Conservation (phyloP, 306 rosid species). For the Sphenostylis stenocarpa region DNA sequence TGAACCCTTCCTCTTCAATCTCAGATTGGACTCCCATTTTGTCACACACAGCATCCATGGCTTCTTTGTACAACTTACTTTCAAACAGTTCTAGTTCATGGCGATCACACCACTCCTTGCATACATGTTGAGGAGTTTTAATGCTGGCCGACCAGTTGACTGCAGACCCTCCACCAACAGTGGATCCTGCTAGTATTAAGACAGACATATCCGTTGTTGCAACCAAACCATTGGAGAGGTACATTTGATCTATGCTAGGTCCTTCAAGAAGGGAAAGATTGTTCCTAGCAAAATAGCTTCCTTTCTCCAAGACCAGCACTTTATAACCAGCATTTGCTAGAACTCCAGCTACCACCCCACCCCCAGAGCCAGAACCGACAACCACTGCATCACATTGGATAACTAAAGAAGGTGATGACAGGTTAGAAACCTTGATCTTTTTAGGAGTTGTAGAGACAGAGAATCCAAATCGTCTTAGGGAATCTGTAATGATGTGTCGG, state of each 20-base stretch:
- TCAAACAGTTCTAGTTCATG: slow-evolving; percentile 58
- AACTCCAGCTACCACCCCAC: slow-evolving; percentile 85
- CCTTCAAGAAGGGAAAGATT: slow-evolving; percentile 82
- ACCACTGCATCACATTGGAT: slow-evolving; percentile 74
- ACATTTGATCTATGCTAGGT: slow-evolving; percentile 68
- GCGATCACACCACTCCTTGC: slow-evolving; percentile 60
- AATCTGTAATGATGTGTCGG: slow-evolving; percentile 29
- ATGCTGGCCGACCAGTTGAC: slow-evolving; percentile 77
- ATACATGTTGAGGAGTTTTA: slow-evolving; percentile 59
- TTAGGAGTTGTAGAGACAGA: slow-evolving; percentile 30
- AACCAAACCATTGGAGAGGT: slow-evolving; percentile 54
- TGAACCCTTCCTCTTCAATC: slow-evolving; percentile 65
- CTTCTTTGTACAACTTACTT: slow-evolving; percentile 60
- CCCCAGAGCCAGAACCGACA: slow-evolving; percentile 89
- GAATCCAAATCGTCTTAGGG: slow-evolving; percentile 51
- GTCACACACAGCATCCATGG: slow-evolving; percentile 61
- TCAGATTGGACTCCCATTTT: slow-evolving; percentile 79
- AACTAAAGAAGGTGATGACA: slow-evolving; percentile 52
- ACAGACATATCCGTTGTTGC: slow-evolving; percentile 59
- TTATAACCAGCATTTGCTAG: slow-evolving; percentile 68
- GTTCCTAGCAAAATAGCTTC: slow-evolving; percentile 66
- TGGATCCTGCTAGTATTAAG: slow-evolving; percentile 69
- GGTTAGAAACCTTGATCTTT: slow-evolving; percentile 22
- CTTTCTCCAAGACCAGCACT: slow-evolving; percentile 77
- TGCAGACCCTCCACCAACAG: slow-evolving; percentile 87